phyloP scores from a whole-genome alignment of 345 rosid genomes.

The Eucalyptus tenuipes region DNA sequence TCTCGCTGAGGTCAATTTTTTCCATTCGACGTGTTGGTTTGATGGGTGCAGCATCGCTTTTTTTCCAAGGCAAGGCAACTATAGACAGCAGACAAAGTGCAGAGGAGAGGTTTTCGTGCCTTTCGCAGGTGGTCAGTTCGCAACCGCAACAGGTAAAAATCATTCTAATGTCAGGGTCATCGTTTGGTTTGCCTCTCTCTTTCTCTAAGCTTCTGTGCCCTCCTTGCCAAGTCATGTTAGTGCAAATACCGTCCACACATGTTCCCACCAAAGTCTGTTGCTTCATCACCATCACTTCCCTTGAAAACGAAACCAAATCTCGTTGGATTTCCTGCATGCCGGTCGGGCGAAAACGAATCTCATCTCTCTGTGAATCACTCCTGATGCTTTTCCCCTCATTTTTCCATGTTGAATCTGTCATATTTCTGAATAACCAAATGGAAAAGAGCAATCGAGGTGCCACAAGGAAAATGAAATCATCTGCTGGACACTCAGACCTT shows the following conservation, averaged over 20 bases:
- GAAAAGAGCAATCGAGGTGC: background rate
- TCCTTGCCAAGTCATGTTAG: background rate
- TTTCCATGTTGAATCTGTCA: background rate
- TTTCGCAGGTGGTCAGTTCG: background rate
- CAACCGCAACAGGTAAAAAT: background rate
- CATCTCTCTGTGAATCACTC: background rate
- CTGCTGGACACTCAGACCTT: background rate
- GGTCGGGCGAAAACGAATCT: background rate
- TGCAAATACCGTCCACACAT: background rate
- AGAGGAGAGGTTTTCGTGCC: background rate
- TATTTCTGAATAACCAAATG: background rate
- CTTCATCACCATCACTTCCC: background rate
- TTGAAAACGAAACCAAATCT: background rate
- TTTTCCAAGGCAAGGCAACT: slow-evolving; percentile 6
- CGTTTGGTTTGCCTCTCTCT: background rate
- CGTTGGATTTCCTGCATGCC: background rate
- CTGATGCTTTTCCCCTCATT: background rate
- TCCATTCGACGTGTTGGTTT: background rate
- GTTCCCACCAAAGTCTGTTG: background rate
- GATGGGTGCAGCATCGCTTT: background rate
- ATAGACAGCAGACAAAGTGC: background rate
- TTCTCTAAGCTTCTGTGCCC: background rate
- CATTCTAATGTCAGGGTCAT: background rate
- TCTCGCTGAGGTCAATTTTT: background rate
- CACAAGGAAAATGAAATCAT: background rate